phyloP scores from a whole-genome alignment of 2,329 filamentous ascomycete genomes.

The Penicillium griseofulvum region DNA sequence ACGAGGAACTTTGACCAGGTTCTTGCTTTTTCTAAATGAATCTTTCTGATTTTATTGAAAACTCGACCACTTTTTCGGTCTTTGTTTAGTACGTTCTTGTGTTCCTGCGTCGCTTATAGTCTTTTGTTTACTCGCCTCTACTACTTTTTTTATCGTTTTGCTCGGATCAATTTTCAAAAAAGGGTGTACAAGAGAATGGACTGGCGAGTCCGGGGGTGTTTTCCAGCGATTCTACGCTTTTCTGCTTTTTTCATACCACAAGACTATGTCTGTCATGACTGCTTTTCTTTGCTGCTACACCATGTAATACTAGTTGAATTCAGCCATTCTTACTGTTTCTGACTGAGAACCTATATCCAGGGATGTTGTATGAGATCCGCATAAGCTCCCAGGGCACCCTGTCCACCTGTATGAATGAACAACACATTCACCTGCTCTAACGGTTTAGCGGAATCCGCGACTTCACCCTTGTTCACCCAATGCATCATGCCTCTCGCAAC shows the following conservation, averaged over 20 bases:
- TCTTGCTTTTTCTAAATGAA: neutral
- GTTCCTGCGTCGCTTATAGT: conserved; percentile 6
- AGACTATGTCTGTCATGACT: conserved; percentile 24
- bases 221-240: conserved; percentile 16
- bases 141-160: conserved; percentile 2
- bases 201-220: conserved; percentile 19
- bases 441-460: conserved; percentile 9
- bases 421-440: conserved; percentile 30
- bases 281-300: conserved; percentile 16
- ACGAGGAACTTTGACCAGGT: conserved; percentile 3
- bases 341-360: neutral
- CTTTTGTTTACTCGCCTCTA: conserved; percentile 12
- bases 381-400: conserved; percentile 35
- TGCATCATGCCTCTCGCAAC: conserved; percentile 30
- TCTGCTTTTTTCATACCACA: conserved; percentile 13
- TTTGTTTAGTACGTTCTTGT: conserved; percentile 8
- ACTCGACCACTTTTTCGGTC: conserved; percentile 5
- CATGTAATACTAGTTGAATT: conserved; percentile 33
- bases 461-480: conserved; percentile 24
- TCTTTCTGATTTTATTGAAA: conserved; percentile 14
- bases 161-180: conserved; percentile 13
- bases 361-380: conserved; percentile 9
- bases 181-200: conserved; percentile 24
- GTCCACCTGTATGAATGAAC: conserved; percentile 40
- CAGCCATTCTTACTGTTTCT: conserved; percentile 13